Evolutionary conservation across 768 basidiomycete species (phyloP).

Genomic region (Macrolepiota dolichaula): DNA sequence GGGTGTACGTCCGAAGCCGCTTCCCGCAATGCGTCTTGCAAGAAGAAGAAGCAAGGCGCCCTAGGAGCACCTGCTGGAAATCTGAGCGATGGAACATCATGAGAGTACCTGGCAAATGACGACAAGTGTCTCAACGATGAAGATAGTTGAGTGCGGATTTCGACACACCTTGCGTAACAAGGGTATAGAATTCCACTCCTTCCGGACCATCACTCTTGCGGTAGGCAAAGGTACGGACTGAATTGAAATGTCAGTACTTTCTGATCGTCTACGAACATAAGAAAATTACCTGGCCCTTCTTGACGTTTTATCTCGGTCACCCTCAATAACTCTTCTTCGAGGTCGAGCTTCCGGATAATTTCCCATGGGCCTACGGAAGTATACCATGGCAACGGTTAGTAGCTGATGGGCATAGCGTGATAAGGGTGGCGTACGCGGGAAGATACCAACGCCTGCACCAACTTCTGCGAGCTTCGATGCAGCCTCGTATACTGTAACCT

Average conservation of each 20-base stretch:
- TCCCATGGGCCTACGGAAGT: slow-evolving; percentile 42
- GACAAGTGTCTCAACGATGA: slow-evolving; percentile 5
- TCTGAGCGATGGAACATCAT: slow-evolving; percentile 63
- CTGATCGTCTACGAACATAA: background rate
- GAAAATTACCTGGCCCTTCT: slow-evolving; percentile 37
- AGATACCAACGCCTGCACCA: slow-evolving; percentile 63
- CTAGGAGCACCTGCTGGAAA: slow-evolving; percentile 58
- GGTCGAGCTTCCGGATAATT: slow-evolving; percentile 39
- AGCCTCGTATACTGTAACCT: slow-evolving; percentile 55
- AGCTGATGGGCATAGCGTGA: background rate
- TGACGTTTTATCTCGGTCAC: slow-evolving; percentile 31
- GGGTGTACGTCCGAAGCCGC: slow-evolving; percentile 54
- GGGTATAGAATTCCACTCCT: slow-evolving; percentile 49
- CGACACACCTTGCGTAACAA: slow-evolving; percentile 53
- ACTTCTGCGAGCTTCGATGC: slow-evolving; percentile 47
- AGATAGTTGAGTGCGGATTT: background rate
- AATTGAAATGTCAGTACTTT: background rate
- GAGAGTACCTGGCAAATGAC: slow-evolving; percentile 36
- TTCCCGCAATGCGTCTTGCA: slow-evolving; percentile 51
- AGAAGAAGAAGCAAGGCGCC: slow-evolving; percentile 39
- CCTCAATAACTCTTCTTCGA: slow-evolving; percentile 43
- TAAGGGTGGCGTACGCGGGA: slow-evolving; percentile 33
- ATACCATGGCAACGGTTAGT: slow-evolving; percentile 9
- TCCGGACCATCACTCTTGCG: slow-evolving; percentile 59
- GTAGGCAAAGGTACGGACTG: slow-evolving; percentile 51